Conservation (phyloP, 2,329 filamentous ascomycete genomes). For the Ceratocystis lukuohia region DNA sequence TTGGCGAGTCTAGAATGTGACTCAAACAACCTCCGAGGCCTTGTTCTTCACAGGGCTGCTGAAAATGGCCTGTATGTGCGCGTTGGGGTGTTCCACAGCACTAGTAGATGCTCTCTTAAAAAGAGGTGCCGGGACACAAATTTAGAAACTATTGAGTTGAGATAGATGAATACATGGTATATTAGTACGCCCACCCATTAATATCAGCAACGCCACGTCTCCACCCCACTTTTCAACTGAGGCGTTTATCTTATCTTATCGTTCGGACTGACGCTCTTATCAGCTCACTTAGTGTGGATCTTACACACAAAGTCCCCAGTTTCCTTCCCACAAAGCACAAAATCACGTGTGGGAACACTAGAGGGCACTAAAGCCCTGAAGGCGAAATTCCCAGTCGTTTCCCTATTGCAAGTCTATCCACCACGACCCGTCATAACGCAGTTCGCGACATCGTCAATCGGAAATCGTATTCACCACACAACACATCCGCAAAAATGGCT, state of each 20-base stretch:
- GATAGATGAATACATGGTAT: not conserved
- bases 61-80: not conserved
- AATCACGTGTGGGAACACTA: constrained; percentile 18
- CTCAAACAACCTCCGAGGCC: not conserved
- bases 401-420: constrained; percentile 18
- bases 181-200: not conserved
- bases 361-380: constrained; percentile 20
- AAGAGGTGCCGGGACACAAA: not conserved
- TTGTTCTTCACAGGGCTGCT: not conserved
- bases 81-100: not conserved
- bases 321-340: constrained; percentile 18
- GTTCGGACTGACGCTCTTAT: not conserved
- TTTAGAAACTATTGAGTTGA: not conserved
- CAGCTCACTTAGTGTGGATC: not conserved
- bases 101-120: not conserved
- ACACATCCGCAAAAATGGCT: constrained; percentile 56
- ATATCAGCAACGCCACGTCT: not conserved
- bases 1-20: not conserved
- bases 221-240: not conserved
- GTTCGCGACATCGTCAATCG: constrained; percentile 20
- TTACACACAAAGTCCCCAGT: constrained; percentile 13
- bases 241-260: constrained; percentile 8
- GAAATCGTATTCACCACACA: constrained; percentile 20
- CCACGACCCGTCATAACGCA: constrained; percentile 19
- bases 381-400: constrained; percentile 17